Evolutionary conservation across 2,329 filamentous ascomycete genomes (phyloP).

Genomic region (Epichloe baconii): DNA sequence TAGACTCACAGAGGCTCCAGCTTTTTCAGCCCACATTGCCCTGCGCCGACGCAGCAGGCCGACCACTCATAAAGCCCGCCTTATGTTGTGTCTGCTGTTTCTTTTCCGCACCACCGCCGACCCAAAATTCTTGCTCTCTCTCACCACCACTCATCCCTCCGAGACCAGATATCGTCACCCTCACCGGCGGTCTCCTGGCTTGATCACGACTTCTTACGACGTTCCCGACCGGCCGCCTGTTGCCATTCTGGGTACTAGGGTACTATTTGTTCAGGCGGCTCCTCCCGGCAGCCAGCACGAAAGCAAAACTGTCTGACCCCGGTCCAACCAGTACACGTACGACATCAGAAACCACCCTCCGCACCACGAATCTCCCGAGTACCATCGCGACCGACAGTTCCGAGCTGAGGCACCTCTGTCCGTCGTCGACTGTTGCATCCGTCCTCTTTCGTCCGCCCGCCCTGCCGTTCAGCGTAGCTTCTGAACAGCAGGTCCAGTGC

Average conservation of each 20-base stretch:
- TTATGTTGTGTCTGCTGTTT: neutral
- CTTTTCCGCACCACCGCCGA: constrained; percentile 2
- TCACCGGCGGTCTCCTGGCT: neutral
- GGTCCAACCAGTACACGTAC: neutral
- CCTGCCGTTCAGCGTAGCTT: neutral
- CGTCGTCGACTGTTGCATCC: neutral
- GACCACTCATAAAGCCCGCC: neutral
- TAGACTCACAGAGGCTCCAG: neutral
- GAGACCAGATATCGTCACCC: neutral
- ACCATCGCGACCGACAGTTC: neutral
- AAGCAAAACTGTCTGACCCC: neutral
- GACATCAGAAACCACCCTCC: neutral
- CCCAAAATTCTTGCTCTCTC: constrained; percentile 2
- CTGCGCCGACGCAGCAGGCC: neutral
- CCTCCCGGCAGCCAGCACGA: neutral
- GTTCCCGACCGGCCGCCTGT: neutral
- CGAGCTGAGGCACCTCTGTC: neutral
- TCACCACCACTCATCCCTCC: neutral
- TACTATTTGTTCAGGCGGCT: neutral
- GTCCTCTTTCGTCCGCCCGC: neutral
- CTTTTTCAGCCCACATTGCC: neutral
- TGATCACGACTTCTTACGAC: neutral
- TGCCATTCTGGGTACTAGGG: neutral
- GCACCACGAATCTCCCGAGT: neutral
- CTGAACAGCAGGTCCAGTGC: neutral